Base-by-base conservation (phyloP, 257 asterid species). In the Solanum pimpinellifolium region DNA sequence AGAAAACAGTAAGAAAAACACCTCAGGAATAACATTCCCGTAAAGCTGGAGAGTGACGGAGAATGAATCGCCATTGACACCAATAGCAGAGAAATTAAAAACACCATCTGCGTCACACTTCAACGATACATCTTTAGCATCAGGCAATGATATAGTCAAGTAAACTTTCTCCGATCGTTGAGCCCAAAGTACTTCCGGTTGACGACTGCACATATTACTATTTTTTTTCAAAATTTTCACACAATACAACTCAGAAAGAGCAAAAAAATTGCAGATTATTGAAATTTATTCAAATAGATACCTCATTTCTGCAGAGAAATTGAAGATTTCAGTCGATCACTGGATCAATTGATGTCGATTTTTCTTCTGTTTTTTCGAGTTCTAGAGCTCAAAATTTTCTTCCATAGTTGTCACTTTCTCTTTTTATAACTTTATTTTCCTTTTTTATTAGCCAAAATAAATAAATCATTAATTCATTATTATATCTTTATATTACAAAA, bases 121-220 rank as follows among this genome's bases (percentile, higher is more conserved):
- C 31, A 94, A 95, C 9, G 92, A 91, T 60, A 94, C 91, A 86
- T 93, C 95, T 89, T 88, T 95, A 91, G 97, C 97, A 88, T 95
- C 98, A 56, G 98, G 98, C 81, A 95, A 89, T 59, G 97, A 94
- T 39, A 95, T 90, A 21, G 98, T 94, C 82, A 95, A 88, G 92
- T 94, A 95, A 21, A 94, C 95, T 90, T 92, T 94, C 92, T 92
- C 97, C 7, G 97, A 93, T 35, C 98, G 93, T 87, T 95, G 96
- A 7, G 98, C 98, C 98, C 98, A 95, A 65, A 95, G 90, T 91
- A 95, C 98, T 93, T 94, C 98, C 56, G 98, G 98, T 44, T 95
- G 98, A 83, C 94, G 93, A 66, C 96, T 93, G 93, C 91, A 86
- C 85, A 47, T 2, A 5, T 39, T 56, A 20, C 10, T 41, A 16